phyloP scores from a whole-genome alignment of 371 early-diverging fungal species.

The Capillidium rhysosporum region DNA sequence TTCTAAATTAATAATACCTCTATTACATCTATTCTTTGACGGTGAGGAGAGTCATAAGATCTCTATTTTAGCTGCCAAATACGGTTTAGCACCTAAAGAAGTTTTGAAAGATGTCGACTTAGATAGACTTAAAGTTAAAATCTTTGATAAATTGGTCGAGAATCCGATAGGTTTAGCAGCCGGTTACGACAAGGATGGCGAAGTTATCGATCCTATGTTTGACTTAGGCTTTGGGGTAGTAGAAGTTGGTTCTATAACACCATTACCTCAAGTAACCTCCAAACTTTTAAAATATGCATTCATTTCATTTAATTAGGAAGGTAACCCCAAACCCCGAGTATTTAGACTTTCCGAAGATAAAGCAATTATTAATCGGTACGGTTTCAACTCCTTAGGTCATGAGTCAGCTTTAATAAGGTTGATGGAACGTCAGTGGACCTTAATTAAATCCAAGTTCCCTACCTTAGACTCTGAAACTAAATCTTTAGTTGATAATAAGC shows the following conservation, averaged over 20 bases:
- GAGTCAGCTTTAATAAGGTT: slow-evolving; percentile 29
- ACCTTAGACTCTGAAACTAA: not conserved
- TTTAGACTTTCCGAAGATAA: slow-evolving; percentile 47
- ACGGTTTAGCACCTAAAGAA: slow-evolving; percentile 32
- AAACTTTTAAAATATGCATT: not conserved
- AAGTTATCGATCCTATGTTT: slow-evolving; percentile 54
- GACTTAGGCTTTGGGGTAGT: slow-evolving; percentile 67
- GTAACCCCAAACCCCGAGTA: slow-evolving; percentile 60
- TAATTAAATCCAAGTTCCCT: slow-evolving; percentile 14
- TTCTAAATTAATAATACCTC: slow-evolving; percentile 31
- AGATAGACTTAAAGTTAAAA: slow-evolving; percentile 21
- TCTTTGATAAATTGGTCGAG: slow-evolving; percentile 36
- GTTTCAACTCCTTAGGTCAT: slow-evolving; percentile 68
- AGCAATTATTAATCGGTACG: slow-evolving; percentile 72
- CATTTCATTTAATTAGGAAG: slow-evolving; percentile 20
- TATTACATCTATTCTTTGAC: slow-evolving; percentile 35
- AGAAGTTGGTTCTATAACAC: slow-evolving; percentile 69
- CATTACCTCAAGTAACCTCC: slow-evolving; percentile 37
- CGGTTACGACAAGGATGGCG: slow-evolving; percentile 72
- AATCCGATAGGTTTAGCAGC: slow-evolving; percentile 75
- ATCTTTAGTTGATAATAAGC: slow-evolving; percentile 19
- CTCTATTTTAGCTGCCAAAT: slow-evolving; percentile 28
- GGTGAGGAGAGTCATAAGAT: slow-evolving; percentile 47
- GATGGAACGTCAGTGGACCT: slow-evolving; percentile 34
- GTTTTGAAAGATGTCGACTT: slow-evolving; percentile 19